phyloP scores from a whole-genome alignment of 2,329 filamentous ascomycete species.

The Aspergillus udagawae region DNA sequence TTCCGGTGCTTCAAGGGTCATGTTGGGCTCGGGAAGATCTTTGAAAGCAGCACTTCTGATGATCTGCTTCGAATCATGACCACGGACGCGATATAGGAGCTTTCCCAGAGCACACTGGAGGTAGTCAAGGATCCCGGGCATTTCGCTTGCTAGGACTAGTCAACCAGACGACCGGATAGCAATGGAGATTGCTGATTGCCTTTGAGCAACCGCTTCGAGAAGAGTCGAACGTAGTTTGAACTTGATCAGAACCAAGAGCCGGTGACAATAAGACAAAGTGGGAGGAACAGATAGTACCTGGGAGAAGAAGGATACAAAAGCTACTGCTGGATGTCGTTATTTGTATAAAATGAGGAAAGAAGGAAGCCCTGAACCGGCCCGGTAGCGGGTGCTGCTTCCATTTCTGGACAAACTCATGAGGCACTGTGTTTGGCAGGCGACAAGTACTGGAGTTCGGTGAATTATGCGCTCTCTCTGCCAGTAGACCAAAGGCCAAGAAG shows the following conservation, averaged over 20 bases:
- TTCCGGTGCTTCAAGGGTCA: conserved; percentile 20
- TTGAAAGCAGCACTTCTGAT: conserved; percentile 20
- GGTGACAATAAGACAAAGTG: background rate
- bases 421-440: background rate
- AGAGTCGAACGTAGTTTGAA: too few relatives aligned
- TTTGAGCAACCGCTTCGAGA: background rate
- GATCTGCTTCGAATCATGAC: conserved; percentile 23
- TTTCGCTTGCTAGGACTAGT: background rate
- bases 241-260: background rate
- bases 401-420: background rate
- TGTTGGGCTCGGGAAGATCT: conserved; percentile 18
- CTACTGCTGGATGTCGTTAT: background rate
- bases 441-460: background rate
- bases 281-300: background rate
- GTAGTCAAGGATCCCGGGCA: conserved; percentile 14
- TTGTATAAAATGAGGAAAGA: conserved; percentile 2
- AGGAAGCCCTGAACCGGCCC: conserved; percentile 17
- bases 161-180: too few relatives aligned
- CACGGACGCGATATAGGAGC: conserved; percentile 21
- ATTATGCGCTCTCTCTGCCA: background rate
- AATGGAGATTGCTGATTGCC: background rate
- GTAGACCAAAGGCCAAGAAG: background rate
- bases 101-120: conserved; percentile 18
- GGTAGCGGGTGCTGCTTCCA: conserved; percentile 14
- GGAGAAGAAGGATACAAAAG: background rate